Percentiles rank a stretch among this genome's conserved stretches.
These are phyloP conservation scores for Xenoacremonium recifei DNA, from an alignment of 2,329 filamentous ascomycete species.

Conservation along the genomic window DNA sequence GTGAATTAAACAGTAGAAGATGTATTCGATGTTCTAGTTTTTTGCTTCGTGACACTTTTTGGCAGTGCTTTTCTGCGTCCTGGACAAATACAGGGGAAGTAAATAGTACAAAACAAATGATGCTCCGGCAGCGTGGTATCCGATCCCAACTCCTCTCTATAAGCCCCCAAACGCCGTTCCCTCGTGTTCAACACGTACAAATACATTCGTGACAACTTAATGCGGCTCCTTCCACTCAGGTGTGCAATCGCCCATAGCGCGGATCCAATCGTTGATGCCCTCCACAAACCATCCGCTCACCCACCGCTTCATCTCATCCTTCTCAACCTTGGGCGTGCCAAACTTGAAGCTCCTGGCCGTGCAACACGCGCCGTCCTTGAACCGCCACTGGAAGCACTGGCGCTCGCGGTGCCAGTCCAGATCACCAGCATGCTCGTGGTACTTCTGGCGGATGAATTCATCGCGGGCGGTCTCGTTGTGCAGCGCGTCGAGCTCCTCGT, in stretches of 20 bases:
- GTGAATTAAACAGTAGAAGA: too few species aligned
- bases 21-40: too few species aligned
- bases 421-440: slow-evolving; percentile 21
- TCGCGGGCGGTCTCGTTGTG: slow-evolving; percentile 26
- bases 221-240: slow-evolving; percentile 40
- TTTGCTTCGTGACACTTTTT: too few species aligned
- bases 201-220: slow-evolving; percentile 4
- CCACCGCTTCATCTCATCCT: slow-evolving; percentile 30
- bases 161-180: too few species aligned
- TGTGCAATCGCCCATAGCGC: slow-evolving; percentile 42
- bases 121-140: too few species aligned
- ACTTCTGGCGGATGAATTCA: slow-evolving; percentile 25
- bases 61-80: too few species aligned
- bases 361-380: slow-evolving; percentile 43
- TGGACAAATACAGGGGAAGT: too few species aligned
- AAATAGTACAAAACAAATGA: too few species aligned
- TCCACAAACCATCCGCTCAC: slow-evolving; percentile 46
- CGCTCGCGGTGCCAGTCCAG: slow-evolving; percentile 29
- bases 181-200: too few species aligned
- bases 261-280: slow-evolving; percentile 48
- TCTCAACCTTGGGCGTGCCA: slow-evolving; percentile 35
- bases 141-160: too few species aligned
- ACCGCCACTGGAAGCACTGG: slow-evolving; percentile 47
- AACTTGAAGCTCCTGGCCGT: slow-evolving; percentile 43
- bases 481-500: slow-evolving; percentile 31